Evolutionary conservation across 345 rosid genomes (phyloP).

Genomic region (Melaleuca quinquenervia): DNA sequence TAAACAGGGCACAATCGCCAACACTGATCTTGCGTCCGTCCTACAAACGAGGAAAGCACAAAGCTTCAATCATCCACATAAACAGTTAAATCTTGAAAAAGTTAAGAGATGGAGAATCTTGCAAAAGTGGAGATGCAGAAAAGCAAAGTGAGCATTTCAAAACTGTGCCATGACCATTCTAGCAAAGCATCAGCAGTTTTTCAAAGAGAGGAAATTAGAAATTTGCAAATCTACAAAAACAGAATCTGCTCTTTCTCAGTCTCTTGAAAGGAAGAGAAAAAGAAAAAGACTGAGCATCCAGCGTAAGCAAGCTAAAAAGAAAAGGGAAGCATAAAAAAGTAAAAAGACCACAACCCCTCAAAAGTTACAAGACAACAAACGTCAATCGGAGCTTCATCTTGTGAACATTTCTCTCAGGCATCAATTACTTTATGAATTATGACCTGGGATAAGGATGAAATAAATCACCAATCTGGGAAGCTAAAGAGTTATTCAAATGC

Average conservation of each 20-base stretch:
- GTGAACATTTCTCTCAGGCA: not conserved
- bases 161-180: not conserved
- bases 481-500: not conserved
- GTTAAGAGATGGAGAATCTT: not conserved
- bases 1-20: conserved; percentile 93
- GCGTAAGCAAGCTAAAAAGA: not conserved
- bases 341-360: not conserved
- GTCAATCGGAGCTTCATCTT: not conserved
- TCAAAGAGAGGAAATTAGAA: not conserved
- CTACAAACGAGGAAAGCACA: conserved; percentile 16
- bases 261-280: not conserved
- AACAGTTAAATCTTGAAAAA: not conserved
- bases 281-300: not conserved
- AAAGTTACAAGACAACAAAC: not conserved
- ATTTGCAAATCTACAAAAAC: not conserved
- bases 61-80: not conserved
- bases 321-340: not conserved
- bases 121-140: not conserved
- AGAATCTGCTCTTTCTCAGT: not conserved
- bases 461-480: not conserved
- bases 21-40: conserved; percentile 76
- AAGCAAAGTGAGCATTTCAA: not conserved
- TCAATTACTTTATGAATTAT: not conserved
- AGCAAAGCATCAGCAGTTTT: not conserved
- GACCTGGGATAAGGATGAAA: not conserved